Evolutionary conservation across 345 rosid species (phyloP), one percentile per base, ranked within the genome.

Genomic region (Firmiana major): DNA sequence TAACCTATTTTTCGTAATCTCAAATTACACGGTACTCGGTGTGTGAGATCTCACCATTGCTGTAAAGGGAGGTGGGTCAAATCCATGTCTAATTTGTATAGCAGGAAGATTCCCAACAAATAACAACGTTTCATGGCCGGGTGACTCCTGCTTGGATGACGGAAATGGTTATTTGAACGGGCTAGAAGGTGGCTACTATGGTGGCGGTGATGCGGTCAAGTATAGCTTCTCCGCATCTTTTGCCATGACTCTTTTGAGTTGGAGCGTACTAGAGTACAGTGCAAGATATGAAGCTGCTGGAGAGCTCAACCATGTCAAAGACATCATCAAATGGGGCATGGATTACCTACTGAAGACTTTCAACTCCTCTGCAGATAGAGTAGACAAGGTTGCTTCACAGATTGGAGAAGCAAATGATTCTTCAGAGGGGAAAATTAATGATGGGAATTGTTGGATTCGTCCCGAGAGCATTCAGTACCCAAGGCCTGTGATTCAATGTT

Each of bases 211-310:
- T 85, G 86, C 97, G 21, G 93, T 97, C 78, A 97, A 97, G 86
- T 97, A 92, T 83, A 81, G 89, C 66, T 97, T 94, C 70, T 95
- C 98, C 8, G 75, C 81, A 66, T 89, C 99, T 51, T 97, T 94
- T 83, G 89, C 99, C 69, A 87, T 97, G 90, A 97, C 99, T 1
- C 91, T 97, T 97, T 79, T 97, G 84, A 97, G 99, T 77, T 97
- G 97, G 98, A 94, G 98, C 73, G 99, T 97, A 16, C 88, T 97
- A 3, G 99, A 97, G 72, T 97, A 97, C 71, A 91, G 98, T 55
- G 91, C 90, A 1, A 94, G 89, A 69, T 97, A 94, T 60, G 93
- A 94, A 78, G 95, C 97, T 7, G 91, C 90, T 0, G 97, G 97
- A 1, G 98, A 97, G 94, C 97, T 97, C 36, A 78, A 63, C 80